Conservation (phyloP, 2,329 filamentous ascomycete species). For the Periconia sp. region DNA sequence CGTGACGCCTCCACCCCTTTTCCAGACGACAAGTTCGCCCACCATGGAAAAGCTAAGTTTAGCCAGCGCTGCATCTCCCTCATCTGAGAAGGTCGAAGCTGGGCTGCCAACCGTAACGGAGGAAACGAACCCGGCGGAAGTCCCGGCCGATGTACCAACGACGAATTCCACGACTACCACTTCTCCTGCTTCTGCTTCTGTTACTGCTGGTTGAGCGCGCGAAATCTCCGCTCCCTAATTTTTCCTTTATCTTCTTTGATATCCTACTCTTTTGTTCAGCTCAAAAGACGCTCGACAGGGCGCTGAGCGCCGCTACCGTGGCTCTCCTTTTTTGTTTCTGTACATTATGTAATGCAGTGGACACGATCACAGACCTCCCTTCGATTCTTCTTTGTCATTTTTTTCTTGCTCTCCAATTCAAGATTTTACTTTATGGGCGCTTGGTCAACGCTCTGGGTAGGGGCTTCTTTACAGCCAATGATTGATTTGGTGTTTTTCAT, state of each 20-base stretch:
- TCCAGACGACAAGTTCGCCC: conserved; percentile 33
- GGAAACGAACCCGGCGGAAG: conserved; percentile 21
- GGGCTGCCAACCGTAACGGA: conserved; percentile 29
- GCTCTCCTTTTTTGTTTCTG: conserved; percentile 17
- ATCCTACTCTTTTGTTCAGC: neutral
- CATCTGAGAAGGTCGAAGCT: conserved; percentile 28
- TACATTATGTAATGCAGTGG: conserved; percentile 38
- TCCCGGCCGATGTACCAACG: conserved; percentile 10
- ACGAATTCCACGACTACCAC: conserved; percentile 15
- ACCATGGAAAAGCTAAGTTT: conserved; percentile 35
- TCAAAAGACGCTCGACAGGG: conserved; percentile 12
- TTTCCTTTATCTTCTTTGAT: conserved; percentile 9
- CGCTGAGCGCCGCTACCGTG: conserved; percentile 13
- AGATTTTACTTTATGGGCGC: neutral
- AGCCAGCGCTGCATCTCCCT: conserved; percentile 30
- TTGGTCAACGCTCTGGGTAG: neutral
- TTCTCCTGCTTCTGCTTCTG: conserved; percentile 17
- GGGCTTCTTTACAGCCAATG: neutral
- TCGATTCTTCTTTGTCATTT: neutral
- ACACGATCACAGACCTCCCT: conserved; percentile 6
- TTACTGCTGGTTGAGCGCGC: conserved; percentile 17
- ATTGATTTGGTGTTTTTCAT: neutral
- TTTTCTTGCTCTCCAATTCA: neutral
- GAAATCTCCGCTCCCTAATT: conserved; percentile 24
- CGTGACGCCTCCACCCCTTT: conserved; percentile 24